Evolutionary conservation across 768 basidiomycete species (phyloP), one percentile per base, ranked within the genome.

Genomic region (Clavulina sp.): DNA sequence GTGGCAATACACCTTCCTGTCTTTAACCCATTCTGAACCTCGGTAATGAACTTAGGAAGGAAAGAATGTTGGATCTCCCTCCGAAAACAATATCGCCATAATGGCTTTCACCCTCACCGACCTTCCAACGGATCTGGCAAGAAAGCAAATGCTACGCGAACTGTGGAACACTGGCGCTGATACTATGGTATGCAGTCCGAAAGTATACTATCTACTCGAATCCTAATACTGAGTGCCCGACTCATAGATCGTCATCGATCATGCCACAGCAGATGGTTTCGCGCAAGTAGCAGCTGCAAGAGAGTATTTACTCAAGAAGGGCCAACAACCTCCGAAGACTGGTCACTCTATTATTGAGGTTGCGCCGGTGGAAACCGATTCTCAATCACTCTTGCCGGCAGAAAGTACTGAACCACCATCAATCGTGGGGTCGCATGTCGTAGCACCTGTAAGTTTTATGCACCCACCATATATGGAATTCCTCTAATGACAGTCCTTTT

Each of bases 131-230:
- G 62, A 75, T 36, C 58, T 78, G 18, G 73, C 77, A 5, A 73
- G 81, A 54, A 81, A 77, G 65, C 66, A 70, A 2, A 60, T 88
- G 41, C 71, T 92, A 26, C 78, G 80, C 60, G 77, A 85, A 58
- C 84, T 96, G 72, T 96, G 91, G 91, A 74, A 84, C 43, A 87
- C 86, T 59, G 88, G 86, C 41, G 89, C 89, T 21, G 77, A 83
- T 60, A 75, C 78, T 23, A 78, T 95, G 46, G 85, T 91, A 58
- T 57, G 67, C 52, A 46, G 48, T 52, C 34, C 34, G 34, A 38
- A 7, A 7, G 9, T 38, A 38, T 19, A 7, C 34, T 38, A 19
- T 38, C 9, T 38, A 7, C 34, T 38, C 34, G 19, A 6, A 49
- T 49, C 28, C 16, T 33, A 16, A 26, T 30, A 49, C 28, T 48